Evolutionary conservation across 202 grass and related monocot species (phyloP).

Genomic region (Brachypodium distachyon): DNA sequence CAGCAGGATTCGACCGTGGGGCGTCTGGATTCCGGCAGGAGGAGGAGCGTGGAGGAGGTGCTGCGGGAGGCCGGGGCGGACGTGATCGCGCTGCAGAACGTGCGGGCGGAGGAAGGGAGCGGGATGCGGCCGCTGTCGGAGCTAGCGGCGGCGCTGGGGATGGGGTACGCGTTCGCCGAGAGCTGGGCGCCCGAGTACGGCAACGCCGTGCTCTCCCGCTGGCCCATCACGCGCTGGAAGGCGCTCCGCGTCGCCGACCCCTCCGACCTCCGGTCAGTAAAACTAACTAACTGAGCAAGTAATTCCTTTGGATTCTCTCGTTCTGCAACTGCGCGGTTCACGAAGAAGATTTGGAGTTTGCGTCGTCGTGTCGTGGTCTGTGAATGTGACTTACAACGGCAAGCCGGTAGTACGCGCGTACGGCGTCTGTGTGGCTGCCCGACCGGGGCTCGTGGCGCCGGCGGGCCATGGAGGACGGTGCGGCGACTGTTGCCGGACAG

Average conservation of each 20-base stretch:
- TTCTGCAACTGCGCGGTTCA: neutral
- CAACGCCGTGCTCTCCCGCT: constrained; percentile 86
- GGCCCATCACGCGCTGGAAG: constrained; percentile 86
- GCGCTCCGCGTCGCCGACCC: constrained; percentile 71
- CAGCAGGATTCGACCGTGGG: neutral
- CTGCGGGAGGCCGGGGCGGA: constrained; percentile 76
- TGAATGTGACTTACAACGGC: too few relatives aligned
- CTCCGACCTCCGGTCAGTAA: constrained; percentile 61
- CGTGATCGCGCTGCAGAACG: constrained; percentile 88
- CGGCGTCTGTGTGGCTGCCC: neutral
- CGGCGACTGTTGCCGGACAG: neutral
- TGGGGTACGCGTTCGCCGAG: constrained; percentile 93
- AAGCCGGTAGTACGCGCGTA: neutral
- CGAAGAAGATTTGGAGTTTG: too few relatives aligned
- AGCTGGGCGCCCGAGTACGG: constrained; percentile 99
- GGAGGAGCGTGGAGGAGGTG: constrained; percentile 80
- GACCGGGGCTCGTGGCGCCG: constrained; percentile 18
- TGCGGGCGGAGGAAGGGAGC: constrained; percentile 76
- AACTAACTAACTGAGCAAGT: too few relatives aligned
- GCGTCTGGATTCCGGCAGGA: neutral
- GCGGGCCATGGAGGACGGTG: neutral
- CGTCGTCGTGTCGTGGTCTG: neutral
- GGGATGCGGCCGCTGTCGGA: constrained; percentile 90
- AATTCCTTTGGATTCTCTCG: neutral
- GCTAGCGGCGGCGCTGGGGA: constrained; percentile 69